Evolutionary conservation across 345 rosid species (phyloP), one percentile per base, ranked within the genome.

Genomic region (Camelina neglecta): DNA sequence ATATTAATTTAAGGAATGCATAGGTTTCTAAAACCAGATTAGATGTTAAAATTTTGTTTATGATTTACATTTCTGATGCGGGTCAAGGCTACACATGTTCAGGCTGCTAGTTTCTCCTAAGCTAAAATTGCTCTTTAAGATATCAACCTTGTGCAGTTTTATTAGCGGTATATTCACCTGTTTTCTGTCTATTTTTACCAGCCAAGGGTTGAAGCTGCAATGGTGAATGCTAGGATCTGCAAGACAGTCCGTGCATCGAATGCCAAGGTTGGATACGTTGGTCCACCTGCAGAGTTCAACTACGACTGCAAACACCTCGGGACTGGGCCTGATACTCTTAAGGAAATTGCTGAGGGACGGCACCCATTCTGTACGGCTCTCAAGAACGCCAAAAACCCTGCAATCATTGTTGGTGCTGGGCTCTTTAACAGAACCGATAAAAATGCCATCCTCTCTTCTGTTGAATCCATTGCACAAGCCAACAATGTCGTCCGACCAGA

Each of bases 161-260:
- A 39, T 47, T 24, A 10, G 42, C 12, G 8, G 56, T 36, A 58
- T 9, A 53, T 49, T 72, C 65, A 69, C 71, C 26, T 70, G 50
- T 63, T 55, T 75, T 75, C 36, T 44, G 23, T 76, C 42, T n/a
- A 54, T n/a, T 65, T 68, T 84, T 78, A 69, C 66, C 90, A 96
- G 98, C 97, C 97, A 15, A 89, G 98, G 70, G 88, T 89, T 18
- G 99, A 96, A 87, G 99, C 98, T 83, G 97, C 98, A 39, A 87
- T 93, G 92, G 91, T 96, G 66, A 91, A 93, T 82, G 99, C 98
- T 11, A 91, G 99, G 85, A 96, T 96, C 75, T 83, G 81, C 63
- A 91, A 93, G 91, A 86, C 98, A 1, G 95, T 96, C 56, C 84
- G 92, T 65, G 97, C 89, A 49, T 79, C 80, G 11, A 85, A 89